phyloP scores from a whole-genome alignment of 1,139 yeast species.

The Candida dubliniensis region DNA sequence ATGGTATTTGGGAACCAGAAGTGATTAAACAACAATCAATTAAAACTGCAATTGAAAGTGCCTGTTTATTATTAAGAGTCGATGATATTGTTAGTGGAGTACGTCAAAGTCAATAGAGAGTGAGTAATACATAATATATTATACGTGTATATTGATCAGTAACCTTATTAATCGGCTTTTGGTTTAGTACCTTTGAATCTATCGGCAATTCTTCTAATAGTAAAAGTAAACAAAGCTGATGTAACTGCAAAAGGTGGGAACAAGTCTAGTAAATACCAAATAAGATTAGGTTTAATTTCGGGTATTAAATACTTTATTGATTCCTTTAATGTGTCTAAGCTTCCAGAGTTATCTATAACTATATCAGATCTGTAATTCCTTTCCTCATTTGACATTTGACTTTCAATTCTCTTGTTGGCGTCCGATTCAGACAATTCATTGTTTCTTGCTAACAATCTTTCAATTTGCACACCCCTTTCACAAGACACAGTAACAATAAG shows the following conservation, averaged over 20 bases:
- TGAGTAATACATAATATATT: not conserved
- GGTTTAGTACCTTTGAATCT: conserved; percentile 21
- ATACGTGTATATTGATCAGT: not conserved
- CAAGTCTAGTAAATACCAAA: conserved; percentile 60
- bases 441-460: conserved; percentile 66
- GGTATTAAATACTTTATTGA: conserved; percentile 48
- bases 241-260: conserved; percentile 52
- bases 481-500: conserved; percentile 69
- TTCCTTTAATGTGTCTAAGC: conserved; percentile 47
- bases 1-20: conserved; percentile 99
- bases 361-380: conserved; percentile 63
- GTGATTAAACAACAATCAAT: conserved; percentile 95
- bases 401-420: conserved; percentile 66
- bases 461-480: conserved; percentile 53
- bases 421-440: conserved; percentile 65
- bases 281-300: conserved; percentile 48
- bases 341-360: conserved; percentile 63
- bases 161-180: conserved; percentile 7
- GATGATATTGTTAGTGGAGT: conserved; percentile 98
- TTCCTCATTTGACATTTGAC: conserved; percentile 70
- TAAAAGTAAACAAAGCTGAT: conserved; percentile 30
- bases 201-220: conserved; percentile 21
- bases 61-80: conserved; percentile 88
- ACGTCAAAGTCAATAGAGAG: conserved; percentile 38
- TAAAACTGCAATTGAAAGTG: conserved; percentile 96